Conservation (phyloP, 495 filamentous ascomycete genomes). For the Choiromyces venosus region DNA sequence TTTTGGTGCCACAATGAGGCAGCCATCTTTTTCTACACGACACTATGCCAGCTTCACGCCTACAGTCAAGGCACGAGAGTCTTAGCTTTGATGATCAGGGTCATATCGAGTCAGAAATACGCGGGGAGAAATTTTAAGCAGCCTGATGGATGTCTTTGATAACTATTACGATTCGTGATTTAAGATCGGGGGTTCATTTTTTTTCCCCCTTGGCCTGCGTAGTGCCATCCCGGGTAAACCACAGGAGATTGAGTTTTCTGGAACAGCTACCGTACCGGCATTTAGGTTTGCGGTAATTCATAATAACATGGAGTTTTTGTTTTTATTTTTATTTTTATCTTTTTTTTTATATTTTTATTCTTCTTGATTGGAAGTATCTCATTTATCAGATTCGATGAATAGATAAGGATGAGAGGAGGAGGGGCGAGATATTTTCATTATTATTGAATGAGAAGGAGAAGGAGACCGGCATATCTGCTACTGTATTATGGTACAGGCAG, state of each 20-base stretch:
- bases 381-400: constrained; percentile 1
- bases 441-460: neutral
- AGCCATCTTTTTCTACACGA: neutral
- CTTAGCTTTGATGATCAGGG: neutral
- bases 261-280: constrained; percentile 12
- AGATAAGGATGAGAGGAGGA: neutral
- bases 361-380: constrained; percentile 16
- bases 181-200: constrained; percentile 14
- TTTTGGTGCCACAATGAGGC: neutral
- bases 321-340: neutral
- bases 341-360: constrained; percentile 19
- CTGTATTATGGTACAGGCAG: neutral
- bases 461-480: neutral
- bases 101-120: neutral
- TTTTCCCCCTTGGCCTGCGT: constrained; percentile 11
- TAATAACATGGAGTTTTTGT: neutral
- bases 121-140: neutral
- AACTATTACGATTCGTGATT: neutral
- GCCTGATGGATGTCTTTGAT: neutral
- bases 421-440: neutral
- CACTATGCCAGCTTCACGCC: neutral
- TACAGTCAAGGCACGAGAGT: neutral
- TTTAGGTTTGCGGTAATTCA: constrained; percentile 12
- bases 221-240: constrained; percentile 29
- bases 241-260: constrained; percentile 27